These are phyloP conservation scores for Cicer pinnatifidum DNA, from an alignment of 306 rosid species.

Conservation along the genomic window DNA sequence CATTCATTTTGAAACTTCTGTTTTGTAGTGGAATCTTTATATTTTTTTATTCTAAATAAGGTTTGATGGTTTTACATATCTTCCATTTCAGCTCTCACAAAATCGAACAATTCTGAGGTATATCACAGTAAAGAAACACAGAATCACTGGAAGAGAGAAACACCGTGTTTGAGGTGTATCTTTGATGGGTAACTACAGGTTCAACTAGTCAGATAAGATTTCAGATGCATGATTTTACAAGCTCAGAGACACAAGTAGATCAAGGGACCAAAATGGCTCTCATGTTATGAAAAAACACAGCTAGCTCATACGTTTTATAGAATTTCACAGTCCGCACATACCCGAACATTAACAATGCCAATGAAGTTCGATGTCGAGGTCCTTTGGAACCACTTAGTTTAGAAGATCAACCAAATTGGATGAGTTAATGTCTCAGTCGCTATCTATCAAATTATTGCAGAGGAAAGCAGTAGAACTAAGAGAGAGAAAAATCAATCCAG, in stretches of 20 bases:
- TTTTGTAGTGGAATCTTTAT: conserved; percentile 41
- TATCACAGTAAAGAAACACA: conserved; percentile 36
- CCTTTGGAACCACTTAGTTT: background rate
- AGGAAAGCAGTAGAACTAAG: too few relatives aligned
- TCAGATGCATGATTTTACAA: conserved; percentile 91
- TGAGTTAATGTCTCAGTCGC: background rate
- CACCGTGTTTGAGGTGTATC: conserved; percentile 29
- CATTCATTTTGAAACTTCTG: conserved; percentile 48
- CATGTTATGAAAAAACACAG: background rate
- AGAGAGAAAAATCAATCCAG: too few relatives aligned
- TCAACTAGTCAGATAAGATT: conserved; percentile 80
- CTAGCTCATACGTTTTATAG: background rate
- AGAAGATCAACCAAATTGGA: background rate
- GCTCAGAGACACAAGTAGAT: conserved; percentile 73
- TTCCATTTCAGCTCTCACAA: conserved; percentile 42
- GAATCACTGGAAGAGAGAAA: conserved; percentile 36
- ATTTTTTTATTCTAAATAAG: conserved; percentile 40
- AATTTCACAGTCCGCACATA: too few relatives aligned
- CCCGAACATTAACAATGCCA: too few relatives aligned
- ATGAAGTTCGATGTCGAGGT: background rate
- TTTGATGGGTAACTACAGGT: conserved; percentile 76
- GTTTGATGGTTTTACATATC: conserved; percentile 24
- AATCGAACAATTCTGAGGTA: conserved; percentile 39
- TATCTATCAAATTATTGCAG: too few relatives aligned
- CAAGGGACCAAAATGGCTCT: conserved; percentile 53